Evolutionary conservation across 768 basidiomycete species (phyloP).

Genomic region (Daedaleopsis nitida): DNA sequence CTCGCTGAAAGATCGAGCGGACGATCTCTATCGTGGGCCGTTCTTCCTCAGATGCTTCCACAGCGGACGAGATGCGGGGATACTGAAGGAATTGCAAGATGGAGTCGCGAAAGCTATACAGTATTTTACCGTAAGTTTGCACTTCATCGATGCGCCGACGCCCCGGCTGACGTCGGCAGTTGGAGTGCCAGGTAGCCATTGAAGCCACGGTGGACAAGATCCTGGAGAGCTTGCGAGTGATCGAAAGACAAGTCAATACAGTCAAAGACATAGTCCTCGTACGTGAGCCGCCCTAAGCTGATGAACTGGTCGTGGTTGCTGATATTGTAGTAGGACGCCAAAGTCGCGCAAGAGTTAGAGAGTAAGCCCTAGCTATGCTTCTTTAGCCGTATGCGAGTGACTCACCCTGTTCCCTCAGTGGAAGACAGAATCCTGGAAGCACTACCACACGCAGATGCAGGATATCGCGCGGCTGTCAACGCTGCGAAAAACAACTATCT

Average conservation of each 20-base stretch:
- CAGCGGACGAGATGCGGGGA: neutral
- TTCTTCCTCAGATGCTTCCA: neutral
- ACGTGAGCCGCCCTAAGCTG: neutral
- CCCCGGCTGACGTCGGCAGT: neutral
- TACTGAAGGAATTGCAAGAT: neutral
- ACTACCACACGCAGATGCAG: neutral
- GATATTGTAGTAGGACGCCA: neutral
- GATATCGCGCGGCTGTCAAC: neutral
- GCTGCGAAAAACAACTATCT: neutral
- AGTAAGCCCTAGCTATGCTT: neutral
- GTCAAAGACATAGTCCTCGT: neutral
- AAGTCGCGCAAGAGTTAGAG: neutral
- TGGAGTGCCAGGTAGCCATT: neutral
- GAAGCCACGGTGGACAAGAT: neutral
- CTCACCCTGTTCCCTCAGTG: neutral
- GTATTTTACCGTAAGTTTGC: neutral
- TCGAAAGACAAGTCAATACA: neutral
- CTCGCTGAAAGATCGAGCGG: neutral
- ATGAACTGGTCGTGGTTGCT: neutral
- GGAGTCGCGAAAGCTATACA: neutral
- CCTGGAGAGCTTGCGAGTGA: neutral
- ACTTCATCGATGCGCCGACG: neutral
- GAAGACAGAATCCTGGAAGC: neutral
- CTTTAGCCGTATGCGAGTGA: neutral
- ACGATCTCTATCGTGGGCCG: neutral